Evolutionary conservation across 148 eudicot genomes (phyloP).

Genomic region (Rhododendron ferrugineum): DNA sequence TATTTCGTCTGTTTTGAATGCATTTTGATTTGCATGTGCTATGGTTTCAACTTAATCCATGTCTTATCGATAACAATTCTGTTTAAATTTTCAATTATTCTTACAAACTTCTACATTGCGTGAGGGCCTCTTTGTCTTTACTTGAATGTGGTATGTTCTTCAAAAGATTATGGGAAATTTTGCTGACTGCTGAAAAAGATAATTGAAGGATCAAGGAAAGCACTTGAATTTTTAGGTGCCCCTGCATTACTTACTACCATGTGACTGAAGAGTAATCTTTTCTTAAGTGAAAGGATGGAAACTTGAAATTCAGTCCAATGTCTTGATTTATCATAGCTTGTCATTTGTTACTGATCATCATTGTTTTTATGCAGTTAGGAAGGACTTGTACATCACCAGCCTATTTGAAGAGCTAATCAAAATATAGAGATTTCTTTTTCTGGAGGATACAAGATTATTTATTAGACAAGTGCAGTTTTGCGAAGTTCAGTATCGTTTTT

Average conservation of each 20-base stretch:
- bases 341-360: background rate
- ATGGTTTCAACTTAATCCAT: background rate
- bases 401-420: constrained; percentile 19
- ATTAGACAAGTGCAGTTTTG: background rate
- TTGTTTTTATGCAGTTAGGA: constrained; percentile 8
- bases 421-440: background rate
- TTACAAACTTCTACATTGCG: background rate
- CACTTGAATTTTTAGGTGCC: background rate
- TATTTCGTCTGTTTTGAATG: background rate
- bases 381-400: constrained; percentile 18
- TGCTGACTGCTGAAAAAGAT: background rate
- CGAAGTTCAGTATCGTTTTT: background rate
- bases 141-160: background rate
- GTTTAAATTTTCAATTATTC: too few species aligned
- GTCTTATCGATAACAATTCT: background rate
- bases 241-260: background rate
- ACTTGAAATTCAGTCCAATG: background rate
- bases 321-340: background rate
- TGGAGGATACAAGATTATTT: background rate
- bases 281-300: background rate
- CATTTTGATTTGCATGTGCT: background rate
- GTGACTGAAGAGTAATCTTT: background rate
- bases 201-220: background rate
- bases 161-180: background rate
- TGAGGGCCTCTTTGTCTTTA: background rate